Evolutionary conservation across 2,329 filamentous ascomycete species (phyloP).

Genomic region (Penicillium rolfsii): DNA sequence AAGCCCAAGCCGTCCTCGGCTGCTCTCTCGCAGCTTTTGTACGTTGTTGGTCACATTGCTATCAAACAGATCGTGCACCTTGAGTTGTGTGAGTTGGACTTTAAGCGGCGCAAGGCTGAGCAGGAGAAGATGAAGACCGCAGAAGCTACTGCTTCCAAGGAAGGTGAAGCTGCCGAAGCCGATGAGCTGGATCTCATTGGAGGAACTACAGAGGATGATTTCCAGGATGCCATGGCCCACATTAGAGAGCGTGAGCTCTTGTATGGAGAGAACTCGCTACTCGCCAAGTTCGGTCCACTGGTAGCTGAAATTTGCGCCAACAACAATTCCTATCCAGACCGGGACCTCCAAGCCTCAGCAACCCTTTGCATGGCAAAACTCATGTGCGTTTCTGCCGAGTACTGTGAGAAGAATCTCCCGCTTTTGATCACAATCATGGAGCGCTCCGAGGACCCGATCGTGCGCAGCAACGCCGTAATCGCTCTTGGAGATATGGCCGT

Average conservation of each 20-base stretch:
- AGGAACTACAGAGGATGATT: slow-evolving; percentile 92
- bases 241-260: slow-evolving; percentile 83
- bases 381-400: slow-evolving; percentile 97
- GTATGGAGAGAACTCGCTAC: slow-evolving; percentile 78
- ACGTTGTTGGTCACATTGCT: slow-evolving; percentile 93
- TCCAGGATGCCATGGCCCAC: slow-evolving; percentile 82
- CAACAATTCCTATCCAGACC: slow-evolving; percentile 88
- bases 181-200: slow-evolving; percentile 96
- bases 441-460: slow-evolving; percentile 86
- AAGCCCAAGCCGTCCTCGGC: slow-evolving; percentile 69
- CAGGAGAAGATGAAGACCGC: slow-evolving; percentile 53
- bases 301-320: slow-evolving; percentile 93
- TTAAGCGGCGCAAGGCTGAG: slow-evolving; percentile 83
- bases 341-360: slow-evolving; percentile 87
- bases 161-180: slow-evolving; percentile 65
- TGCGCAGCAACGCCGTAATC: slow-evolving; percentile 94
- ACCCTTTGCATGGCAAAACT: slow-evolving; percentile 95
- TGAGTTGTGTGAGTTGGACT: slow-evolving; percentile 95
- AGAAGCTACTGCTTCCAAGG: slow-evolving; percentile 49
- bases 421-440: slow-evolving; percentile 98
- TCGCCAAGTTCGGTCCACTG: slow-evolving; percentile 88
- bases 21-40: slow-evolving; percentile 84
- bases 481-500: slow-evolving; percentile 98
- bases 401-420: slow-evolving; percentile 89
- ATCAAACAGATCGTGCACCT: slow-evolving; percentile 99